phyloP scores from a whole-genome alignment of 345 rosid genomes.

The Garcia nutans region DNA sequence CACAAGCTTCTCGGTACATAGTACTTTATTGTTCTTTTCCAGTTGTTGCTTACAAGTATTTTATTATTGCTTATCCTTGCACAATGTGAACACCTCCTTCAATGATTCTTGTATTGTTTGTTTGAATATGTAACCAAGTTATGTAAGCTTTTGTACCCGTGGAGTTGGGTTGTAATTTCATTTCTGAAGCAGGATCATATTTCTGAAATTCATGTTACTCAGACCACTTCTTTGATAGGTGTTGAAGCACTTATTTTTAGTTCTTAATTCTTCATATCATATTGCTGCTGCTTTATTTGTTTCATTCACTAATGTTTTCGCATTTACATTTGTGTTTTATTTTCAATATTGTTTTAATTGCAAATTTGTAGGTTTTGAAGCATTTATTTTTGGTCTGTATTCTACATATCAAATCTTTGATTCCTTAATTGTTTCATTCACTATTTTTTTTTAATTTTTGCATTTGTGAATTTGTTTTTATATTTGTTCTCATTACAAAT shows the following conservation, averaged over 20 bases:
- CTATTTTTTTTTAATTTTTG: not conserved
- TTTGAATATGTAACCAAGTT: not conserved
- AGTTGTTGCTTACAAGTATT: not conserved
- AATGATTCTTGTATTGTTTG: not conserved
- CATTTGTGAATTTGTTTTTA: not conserved
- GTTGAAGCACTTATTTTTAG: constrained; percentile 3
- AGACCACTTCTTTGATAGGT: not conserved
- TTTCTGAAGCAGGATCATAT: not conserved
- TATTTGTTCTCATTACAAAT: not conserved
- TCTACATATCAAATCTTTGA: not conserved
- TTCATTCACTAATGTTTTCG: constrained; percentile 1
- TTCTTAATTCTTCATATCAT: not conserved
- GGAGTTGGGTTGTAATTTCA: not conserved
- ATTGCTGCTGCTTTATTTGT: not conserved
- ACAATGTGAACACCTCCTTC: too few relatives aligned
- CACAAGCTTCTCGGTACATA: not conserved
- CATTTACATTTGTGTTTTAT: not conserved
- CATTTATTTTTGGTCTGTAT: not conserved
- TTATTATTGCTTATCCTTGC: not conserved
- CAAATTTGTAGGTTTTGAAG: constrained; percentile 30
- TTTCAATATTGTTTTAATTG: not conserved
- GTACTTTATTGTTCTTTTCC: not conserved
- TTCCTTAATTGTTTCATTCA: not conserved
- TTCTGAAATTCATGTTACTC: not conserved
- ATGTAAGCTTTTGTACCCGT: not conserved